Conservation (phyloP, 73 alveolate species). For the Uronychia setigera region DNA sequence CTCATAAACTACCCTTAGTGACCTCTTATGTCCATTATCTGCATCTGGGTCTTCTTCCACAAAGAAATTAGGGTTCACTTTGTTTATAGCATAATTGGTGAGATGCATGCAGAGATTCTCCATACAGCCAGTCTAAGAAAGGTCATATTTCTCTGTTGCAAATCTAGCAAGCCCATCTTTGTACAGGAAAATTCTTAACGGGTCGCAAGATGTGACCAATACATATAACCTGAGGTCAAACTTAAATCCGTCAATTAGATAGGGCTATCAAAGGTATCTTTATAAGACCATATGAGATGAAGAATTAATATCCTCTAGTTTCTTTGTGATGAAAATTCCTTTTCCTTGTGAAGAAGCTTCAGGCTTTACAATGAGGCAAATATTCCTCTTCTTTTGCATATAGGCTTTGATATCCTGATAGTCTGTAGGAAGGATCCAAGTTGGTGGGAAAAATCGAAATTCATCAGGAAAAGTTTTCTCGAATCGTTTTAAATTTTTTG, state of each 20-base stretch:
- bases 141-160: conserved; percentile 83
- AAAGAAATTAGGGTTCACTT: conserved; percentile 49
- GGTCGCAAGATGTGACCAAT: conserved; percentile 81
- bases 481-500: conserved; percentile 47
- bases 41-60: conserved; percentile 45
- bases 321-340: conserved; percentile 30
- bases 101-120: conserved; percentile 84
- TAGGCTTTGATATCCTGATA: conserved; percentile 39
- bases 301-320: conserved; percentile 10
- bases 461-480: conserved; percentile 55
- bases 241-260: conserved; percentile 73
- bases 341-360: conserved; percentile 45
- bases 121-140: conserved; percentile 15
- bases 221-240: conserved; percentile 87
- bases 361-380: conserved; percentile 31
- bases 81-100: conserved; percentile 88
- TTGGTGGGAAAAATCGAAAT: conserved; percentile 49
- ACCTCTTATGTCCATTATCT: conserved; percentile 53
- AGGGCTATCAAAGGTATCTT: conserved; percentile 81
- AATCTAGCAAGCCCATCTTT: conserved; percentile 85
- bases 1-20: conserved; percentile 5
- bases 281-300: conserved; percentile 58
- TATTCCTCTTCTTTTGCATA: conserved; percentile 15
- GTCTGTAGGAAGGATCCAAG: conserved; percentile 68
- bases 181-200: conserved; percentile 78